Base-by-base conservation (phyloP, 2,329 filamentous ascomycete species). In the Pezizomycotina sp. region DNA sequence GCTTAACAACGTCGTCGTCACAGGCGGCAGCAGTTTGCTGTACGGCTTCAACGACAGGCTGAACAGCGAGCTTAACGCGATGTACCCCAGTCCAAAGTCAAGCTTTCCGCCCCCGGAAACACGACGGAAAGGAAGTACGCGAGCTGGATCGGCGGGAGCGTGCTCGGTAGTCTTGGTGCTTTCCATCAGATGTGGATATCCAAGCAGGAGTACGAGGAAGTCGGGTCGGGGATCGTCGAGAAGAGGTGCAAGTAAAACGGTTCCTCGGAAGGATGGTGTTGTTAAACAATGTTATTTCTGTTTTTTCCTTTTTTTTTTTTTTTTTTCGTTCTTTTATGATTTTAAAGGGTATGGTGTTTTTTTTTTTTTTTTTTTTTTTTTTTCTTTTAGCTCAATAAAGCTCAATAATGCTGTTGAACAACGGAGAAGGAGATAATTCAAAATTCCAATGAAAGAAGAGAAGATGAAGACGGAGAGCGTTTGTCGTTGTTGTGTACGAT, bases 141-240 rank as follows among this genome's bases (percentile, higher is more conserved):
- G 14, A 75, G 80, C 31, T 98, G 89, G 86, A 83, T 98, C 49
- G 89, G 91, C 29, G 89, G 89, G 28, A 93, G 83, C 59, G 93
- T 98, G 50, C 63, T 98, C 49, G 84, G 81, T 5, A 93, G 84
- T 58, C 59, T 98, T 60, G 91, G 91, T 6, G 92, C 84, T 9
- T 98, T 98, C 61, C 89, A 98, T 62, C 89, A 98, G 64, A 86
- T 98, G 78, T 98, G 89, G 89, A 91, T 98, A 51, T 86, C 77
- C 15, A 81, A 74, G 59, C 92, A 92, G 65, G 89, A 98, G 63
- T 95, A 93, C 52, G 83, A 93, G 47, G 91, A 98, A 64, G 84
- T 92, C 57, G 89, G 89, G 18, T 64, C 74, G 4, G 72, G 72
- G 47, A 42, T 41, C 14, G 42, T 45, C 13, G 41, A 44, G 25